These are phyloP conservation scores for Ophiosphaerella korrae DNA, from an alignment of 2,329 filamentous ascomycete genomes.

Conservation along the genomic window DNA sequence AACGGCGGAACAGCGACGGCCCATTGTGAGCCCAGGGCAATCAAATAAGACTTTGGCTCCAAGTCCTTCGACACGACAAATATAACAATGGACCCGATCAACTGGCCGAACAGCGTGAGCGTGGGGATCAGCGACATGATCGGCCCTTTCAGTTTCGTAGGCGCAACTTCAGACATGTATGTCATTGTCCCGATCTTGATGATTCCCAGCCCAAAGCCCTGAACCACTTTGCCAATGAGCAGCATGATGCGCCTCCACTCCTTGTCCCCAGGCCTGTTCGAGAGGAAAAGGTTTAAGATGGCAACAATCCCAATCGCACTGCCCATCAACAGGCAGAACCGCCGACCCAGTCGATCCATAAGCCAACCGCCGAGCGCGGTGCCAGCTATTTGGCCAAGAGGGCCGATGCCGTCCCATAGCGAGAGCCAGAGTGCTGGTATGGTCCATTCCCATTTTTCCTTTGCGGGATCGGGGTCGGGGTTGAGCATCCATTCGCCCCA, in stretches of 20 bases:
- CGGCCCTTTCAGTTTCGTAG: constrained; percentile 50
- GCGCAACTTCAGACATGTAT: constrained; percentile 54
- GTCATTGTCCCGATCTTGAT: constrained; percentile 51
- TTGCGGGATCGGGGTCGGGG: too few relatives aligned
- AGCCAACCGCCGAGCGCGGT: constrained; percentile 47
- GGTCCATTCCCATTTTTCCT: constrained; percentile 23
- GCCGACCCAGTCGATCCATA: constrained; percentile 50
- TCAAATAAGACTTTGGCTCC: constrained; percentile 37
- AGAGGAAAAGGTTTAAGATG: constrained; percentile 45
- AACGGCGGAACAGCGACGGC: constrained; percentile 46
- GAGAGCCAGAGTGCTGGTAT: constrained; percentile 52
- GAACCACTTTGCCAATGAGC: constrained; percentile 50
- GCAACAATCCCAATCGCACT: constrained; percentile 46
- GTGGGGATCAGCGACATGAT: constrained; percentile 53
- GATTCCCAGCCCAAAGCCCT: constrained; percentile 51
- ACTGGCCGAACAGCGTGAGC: constrained; percentile 53
- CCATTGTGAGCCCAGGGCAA: constrained; percentile 50
- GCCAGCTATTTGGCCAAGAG: constrained; percentile 49
- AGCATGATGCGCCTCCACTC: constrained; percentile 46
- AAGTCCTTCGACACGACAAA: constrained; percentile 29
- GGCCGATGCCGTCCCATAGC: constrained; percentile 51
- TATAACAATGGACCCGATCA: constrained; percentile 52
- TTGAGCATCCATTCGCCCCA: constrained; percentile 49
- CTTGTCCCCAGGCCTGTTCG: constrained; percentile 36
- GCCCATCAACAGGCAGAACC: constrained; percentile 43